Percentiles rank a stretch among this genome's conserved stretches.
These are phyloP conservation scores for Fusarium mundagurra DNA, from an alignment of 2,329 filamentous ascomycete species.

Conservation along the genomic window DNA sequence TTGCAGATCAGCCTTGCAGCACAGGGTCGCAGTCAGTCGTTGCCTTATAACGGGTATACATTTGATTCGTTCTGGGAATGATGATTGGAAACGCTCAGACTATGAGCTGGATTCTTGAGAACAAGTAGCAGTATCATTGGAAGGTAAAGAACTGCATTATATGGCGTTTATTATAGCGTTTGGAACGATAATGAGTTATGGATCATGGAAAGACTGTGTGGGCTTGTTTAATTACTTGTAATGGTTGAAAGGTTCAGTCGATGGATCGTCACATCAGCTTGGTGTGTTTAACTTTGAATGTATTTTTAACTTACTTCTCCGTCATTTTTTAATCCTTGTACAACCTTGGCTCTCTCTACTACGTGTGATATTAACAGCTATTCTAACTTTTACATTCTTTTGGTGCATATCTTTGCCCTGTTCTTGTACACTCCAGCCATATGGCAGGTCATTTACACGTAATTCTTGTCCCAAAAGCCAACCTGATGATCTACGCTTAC, in stretches of 20 bases:
- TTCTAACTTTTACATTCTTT: not conserved
- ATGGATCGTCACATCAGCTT: not conserved
- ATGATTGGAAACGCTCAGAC: not conserved
- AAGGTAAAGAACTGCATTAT: not conserved
- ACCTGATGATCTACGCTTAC: not conserved
- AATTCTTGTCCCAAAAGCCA: not conserved
- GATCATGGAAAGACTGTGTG: not conserved
- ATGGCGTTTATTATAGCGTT: not conserved
- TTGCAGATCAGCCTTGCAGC: not conserved
- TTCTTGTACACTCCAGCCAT: not conserved
- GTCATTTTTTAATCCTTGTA: not conserved
- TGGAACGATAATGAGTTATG: not conserved
- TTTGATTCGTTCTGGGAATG: not conserved
- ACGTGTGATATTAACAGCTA: fast-evolving
- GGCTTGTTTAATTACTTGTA: not conserved
- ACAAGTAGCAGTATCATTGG: not conserved
- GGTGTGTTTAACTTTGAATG: not conserved
- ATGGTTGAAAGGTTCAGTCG: not conserved
- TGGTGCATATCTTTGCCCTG: not conserved
- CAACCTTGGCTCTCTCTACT: not conserved
- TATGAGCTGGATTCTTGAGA: not conserved
- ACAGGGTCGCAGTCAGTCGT: not conserved
- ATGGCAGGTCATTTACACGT: fast-evolving
- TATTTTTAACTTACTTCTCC: not conserved
- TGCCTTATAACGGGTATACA: not conserved